Base-by-base conservation (phyloP, 2,329 filamentous ascomycete species). In the Penicillium brevicompactum region DNA sequence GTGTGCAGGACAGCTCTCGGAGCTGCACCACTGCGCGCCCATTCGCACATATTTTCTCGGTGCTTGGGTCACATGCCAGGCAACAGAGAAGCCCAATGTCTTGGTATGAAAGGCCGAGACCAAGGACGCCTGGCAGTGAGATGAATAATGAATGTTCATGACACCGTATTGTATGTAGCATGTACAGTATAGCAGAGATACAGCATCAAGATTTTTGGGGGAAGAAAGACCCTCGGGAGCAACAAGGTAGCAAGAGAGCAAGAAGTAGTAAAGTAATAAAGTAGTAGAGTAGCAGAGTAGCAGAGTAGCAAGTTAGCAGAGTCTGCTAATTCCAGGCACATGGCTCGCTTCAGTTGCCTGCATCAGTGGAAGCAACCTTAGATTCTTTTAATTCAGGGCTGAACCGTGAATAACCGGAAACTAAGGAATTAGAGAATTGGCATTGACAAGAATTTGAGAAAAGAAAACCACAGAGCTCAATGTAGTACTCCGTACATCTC, bases 331-430 rank as follows among this genome's bases (percentile, higher is more conserved):
- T 27, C 24, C 24, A 27, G 24, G 24, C 24, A 27, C 24, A 27
- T 27, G 38, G 38, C 46, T 51, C 49, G 49, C 24, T 47, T 47
- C 14, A 51, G 49, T 51, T 51, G 49, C 49, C 49, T 50, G 9
- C 31, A 34, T 34, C 9, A 34, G 31, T 34, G 31, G 24, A 27
- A 34, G 31, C 11, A 37, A 37, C 34, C 34, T n/a, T 37, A 37
- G 34, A 37, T 37, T 37, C 6, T n/a, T 37, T 37, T n/a, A 37
- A n/a, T 37, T 37, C 34, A 37, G 34, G 34, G 34, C 34, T 37
- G 34, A 37, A 14, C 34, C 34, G 34, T n/a, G 34, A 37, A 37
- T 37, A 37, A 13, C 34, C 34, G 31, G 31, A 34, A 18, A 14
- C 11, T 34, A 34, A 4, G 31, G 31, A 34, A 34, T 34, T 34